These are phyloP conservation scores for Ophiostoma australiae DNA, from an alignment of 2,329 filamentous ascomycete genomes.

Conservation along the genomic window DNA sequence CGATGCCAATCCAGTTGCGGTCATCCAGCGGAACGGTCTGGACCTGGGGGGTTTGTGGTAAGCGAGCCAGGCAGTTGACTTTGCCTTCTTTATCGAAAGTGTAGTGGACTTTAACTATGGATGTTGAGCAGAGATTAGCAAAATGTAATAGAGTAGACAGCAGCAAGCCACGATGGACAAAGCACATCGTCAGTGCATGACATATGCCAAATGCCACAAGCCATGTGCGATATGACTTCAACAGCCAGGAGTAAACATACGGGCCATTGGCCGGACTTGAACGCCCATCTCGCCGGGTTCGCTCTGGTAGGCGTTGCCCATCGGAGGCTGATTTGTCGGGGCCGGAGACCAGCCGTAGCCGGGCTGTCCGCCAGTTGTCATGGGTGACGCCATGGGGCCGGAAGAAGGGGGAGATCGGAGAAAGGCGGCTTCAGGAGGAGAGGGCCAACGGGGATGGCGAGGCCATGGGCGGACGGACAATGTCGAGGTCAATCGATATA, in stretches of 20 bases:
- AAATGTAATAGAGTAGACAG: not conserved
- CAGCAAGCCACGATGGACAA: not conserved
- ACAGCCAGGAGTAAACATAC: constrained; percentile 30
- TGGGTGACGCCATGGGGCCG: constrained; percentile 28
- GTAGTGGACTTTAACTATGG: constrained; percentile 87
- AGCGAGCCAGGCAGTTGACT: constrained; percentile 82
- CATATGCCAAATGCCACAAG: not conserved
- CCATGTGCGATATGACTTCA: not conserved
- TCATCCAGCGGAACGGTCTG: constrained; percentile 80
- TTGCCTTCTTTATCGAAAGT: constrained; percentile 88
- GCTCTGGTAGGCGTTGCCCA: constrained; percentile 17
- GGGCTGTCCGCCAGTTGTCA: constrained; percentile 24
- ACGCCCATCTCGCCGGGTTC: constrained; percentile 32
- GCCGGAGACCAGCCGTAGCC: constrained; percentile 21
- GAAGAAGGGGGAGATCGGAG: not conserved
- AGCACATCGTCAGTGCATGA: not conserved
- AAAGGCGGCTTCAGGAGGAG: constrained; percentile 5
- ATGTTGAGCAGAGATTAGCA: not conserved
- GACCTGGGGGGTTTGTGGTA: constrained; percentile 72
- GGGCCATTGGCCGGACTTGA: constrained; percentile 35
- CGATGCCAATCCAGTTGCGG: constrained; percentile 72
- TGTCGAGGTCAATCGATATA: not conserved
- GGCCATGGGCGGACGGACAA: constrained; percentile 17
- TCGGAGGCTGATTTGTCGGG: constrained; percentile 15
- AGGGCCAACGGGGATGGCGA: not conserved